Conservation (phyloP, 1,284 basidiomycete species). For the Trichosporon inkin region DNA sequence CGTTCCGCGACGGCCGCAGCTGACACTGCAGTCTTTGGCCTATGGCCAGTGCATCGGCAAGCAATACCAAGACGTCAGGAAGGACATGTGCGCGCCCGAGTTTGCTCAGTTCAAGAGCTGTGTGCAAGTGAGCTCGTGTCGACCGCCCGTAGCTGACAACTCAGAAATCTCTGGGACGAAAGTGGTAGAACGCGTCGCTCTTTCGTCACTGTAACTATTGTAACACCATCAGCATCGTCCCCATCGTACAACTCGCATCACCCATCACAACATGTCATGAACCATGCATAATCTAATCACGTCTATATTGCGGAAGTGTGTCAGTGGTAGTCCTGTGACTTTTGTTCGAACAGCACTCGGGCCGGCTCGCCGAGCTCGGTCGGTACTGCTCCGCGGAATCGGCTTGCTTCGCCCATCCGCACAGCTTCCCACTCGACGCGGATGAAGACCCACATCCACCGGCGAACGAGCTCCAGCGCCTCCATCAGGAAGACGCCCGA, state of each 20-base stretch:
- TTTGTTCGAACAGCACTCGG: slow-evolving; percentile 23
- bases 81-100: slow-evolving; percentile 51
- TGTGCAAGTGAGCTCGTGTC: slow-evolving; percentile 45
- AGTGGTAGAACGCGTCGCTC: slow-evolving; percentile 32
- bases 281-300: slow-evolving; percentile 15
- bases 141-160: not conserved
- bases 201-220: not conserved
- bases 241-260: not conserved
- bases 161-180: slow-evolving; percentile 44
- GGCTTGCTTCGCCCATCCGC: slow-evolving; percentile 52
- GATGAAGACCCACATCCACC: slow-evolving; percentile 97
- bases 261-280: slow-evolving; percentile 2
- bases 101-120: slow-evolving; percentile 52
- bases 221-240: not conserved
- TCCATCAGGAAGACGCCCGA: slow-evolving; percentile 85
- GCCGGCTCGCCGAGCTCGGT: slow-evolving; percentile 11
- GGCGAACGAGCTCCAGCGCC: slow-evolving; percentile 76
- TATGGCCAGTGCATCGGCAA: slow-evolving; percentile 52
- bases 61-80: slow-evolving; percentile 50
- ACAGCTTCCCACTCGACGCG: slow-evolving; percentile 93
- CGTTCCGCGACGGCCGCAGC: not conserved
- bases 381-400: slow-evolving; percentile 19
- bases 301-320: not conserved
- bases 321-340: slow-evolving; percentile 13
- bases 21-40: slow-evolving; percentile 42